Evolutionary conservation across 1,139 yeast genomes (phyloP).

Genomic region (Zygosaccharomyces sapae): DNA sequence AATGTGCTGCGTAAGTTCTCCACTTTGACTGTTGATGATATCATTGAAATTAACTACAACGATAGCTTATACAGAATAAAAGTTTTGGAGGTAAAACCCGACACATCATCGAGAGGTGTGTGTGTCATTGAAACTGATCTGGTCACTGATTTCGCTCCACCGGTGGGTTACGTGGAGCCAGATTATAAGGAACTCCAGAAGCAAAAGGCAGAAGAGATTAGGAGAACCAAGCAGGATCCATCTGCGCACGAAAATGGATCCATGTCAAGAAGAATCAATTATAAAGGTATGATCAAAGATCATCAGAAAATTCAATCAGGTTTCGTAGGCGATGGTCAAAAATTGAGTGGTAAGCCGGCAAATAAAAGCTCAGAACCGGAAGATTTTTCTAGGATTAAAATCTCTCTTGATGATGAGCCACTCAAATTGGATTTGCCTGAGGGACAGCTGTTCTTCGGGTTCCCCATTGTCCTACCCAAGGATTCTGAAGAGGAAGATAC

Average conservation of each 20-base stretch:
- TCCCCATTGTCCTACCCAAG: conserved; percentile 73
- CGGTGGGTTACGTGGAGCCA: conserved; percentile 96
- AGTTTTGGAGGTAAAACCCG: conserved; percentile 86
- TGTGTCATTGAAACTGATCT: conserved; percentile 97
- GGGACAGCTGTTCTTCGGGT: conserved; percentile 91
- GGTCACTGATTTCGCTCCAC: conserved; percentile 97
- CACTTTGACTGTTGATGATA: conserved; percentile 78
- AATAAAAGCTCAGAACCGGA: conserved; percentile 12
- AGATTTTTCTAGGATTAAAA: conserved; percentile 25
- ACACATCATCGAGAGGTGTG: conserved; percentile 55
- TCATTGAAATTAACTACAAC: conserved; percentile 82
- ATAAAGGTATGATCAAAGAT: conserved; percentile 53
- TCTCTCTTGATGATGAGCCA: conserved; percentile 50
- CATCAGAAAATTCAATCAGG: conserved; percentile 35
- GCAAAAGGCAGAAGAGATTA: conserved; percentile 20
- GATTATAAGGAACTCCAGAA: conserved; percentile 42
- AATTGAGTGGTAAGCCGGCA: conserved; percentile 60
- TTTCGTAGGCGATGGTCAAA: conserved; percentile 66
- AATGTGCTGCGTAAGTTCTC: conserved; percentile 86
- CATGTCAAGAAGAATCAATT: conserved; percentile 76
- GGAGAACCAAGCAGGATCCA: conserved; percentile 34
- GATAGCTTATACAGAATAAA: conserved; percentile 73
- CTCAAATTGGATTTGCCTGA: conserved; percentile 71
- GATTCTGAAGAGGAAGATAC: conserved; percentile 38
- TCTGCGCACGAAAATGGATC: conserved; percentile 49